Evolutionary conservation across 1,284 basidiomycete species (phyloP).

Genomic region (Apiotrichum gamsii): DNA sequence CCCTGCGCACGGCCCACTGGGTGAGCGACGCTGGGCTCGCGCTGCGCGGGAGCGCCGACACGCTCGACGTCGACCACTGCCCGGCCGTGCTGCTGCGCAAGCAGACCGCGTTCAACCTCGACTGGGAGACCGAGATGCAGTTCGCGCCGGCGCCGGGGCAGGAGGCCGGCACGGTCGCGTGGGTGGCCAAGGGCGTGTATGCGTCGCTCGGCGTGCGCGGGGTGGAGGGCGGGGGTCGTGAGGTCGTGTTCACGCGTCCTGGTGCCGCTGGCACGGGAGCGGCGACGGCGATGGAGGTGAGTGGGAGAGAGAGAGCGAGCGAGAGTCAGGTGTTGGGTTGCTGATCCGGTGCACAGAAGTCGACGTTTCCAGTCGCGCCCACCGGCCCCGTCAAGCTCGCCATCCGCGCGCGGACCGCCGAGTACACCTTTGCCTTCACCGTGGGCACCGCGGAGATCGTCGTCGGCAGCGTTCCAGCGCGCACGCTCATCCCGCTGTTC

Average conservation of each 20-base stretch:
- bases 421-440: slow-evolving; percentile 6
- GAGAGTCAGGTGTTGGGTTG: no score
- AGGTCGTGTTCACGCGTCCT: slow-evolving; percentile 11
- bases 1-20: no score
- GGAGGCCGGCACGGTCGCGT: slow-evolving; percentile 17
- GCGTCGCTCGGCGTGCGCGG: slow-evolving; percentile 4
- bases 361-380: neutral
- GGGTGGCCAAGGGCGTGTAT: slow-evolving; percentile 8
- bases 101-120: slow-evolving; percentile 1
- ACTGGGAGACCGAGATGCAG: slow-evolving; percentile 5
- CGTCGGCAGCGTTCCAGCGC: slow-evolving; percentile 1
- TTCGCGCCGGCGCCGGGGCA: slow-evolving; percentile 6
- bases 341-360: no score
- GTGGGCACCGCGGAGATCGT: slow-evolving; percentile 1
- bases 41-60: neutral
- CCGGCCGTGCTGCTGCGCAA: slow-evolving; percentile 5
- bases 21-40: slow-evolving; percentile 1
- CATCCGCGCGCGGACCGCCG: neutral
- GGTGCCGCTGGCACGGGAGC: neutral
- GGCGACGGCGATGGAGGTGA: slow-evolving; percentile 1
- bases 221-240: neutral
- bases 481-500: slow-evolving; percentile 15
- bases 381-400: slow-evolving; percentile 1
- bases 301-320: no score
- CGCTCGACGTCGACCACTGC: neutral